Evolutionary conservation across 2,329 filamentous ascomycete genomes (phyloP), one percentile per base, ranked within the genome.

Genomic region (Onygena corvina): DNA sequence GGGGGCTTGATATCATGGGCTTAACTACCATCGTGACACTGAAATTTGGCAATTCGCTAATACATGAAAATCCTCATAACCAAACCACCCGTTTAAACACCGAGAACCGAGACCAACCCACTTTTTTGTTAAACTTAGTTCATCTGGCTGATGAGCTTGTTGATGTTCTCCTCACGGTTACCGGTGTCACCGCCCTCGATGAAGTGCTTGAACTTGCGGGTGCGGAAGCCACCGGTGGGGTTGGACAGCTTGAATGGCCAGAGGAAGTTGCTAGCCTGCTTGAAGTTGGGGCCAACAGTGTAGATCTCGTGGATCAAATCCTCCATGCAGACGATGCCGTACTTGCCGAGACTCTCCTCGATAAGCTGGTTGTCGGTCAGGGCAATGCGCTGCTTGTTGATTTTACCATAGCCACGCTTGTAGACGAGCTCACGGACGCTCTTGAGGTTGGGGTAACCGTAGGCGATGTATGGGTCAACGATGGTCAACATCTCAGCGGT

Each of bases 221-320:
- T 74, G 63, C 84, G 84, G 87, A 96, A 98, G 59, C 92, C 90
- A 71, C 92, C 92, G 63, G 76, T 96, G 68, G 92, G 92, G 82
- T 94, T 95, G 81, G 81, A 88, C 61, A 98, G 85, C 85, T 98
- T 96, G 83, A 98, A 98, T 69, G 92, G 92, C 92, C 92, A 98
- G 61, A 96, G 76, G 83, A 96, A 96, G 84, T 96, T 98, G 77
- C 83, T 81, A 66, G 86, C 88, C 78, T 95, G 89, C 84, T 95
- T 96, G 85, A 92, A 93, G 83, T 96, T 96, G 77, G 90, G 90
- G 69, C 92, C 90, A 60, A 96, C 92, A 53, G 89, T 94, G 81
- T 81, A 90, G 76, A 94, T 94, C 80, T 98, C 92, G 80, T 98
- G 92, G 73, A 98, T 89, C 61, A 98, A 76, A 76, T 98, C 92